Evolutionary conservation across 228 moss, liverwort and hornwort species (phyloP).

Genomic region (Sphagnum magellanicum): DNA sequence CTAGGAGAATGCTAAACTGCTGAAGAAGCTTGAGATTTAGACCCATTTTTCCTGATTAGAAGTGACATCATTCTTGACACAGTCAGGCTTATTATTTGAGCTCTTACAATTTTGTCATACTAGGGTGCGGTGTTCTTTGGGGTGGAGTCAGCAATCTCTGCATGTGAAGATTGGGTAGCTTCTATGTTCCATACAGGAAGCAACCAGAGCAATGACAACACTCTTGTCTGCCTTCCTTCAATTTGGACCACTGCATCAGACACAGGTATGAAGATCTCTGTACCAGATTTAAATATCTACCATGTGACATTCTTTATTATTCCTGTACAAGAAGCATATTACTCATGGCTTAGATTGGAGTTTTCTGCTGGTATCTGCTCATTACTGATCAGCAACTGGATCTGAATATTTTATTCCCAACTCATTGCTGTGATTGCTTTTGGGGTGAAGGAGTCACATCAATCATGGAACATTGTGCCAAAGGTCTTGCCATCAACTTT

Average conservation of each 20-base stretch:
- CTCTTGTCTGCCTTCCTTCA: conserved; percentile 24
- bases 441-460: conserved; percentile 36
- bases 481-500: conserved; percentile 66
- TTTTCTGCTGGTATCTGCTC: background rate
- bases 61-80: background rate
- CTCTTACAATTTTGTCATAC: background rate
- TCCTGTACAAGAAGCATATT: background rate
- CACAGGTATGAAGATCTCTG: conserved; percentile 19
- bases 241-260: conserved; percentile 48
- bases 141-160: conserved; percentile 37
- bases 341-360: background rate
- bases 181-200: conserved; percentile 13
- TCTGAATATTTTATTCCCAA: too few relatives aligned
- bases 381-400: background rate
- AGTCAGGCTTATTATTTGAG: too few relatives aligned
- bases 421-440: conserved; percentile 1
- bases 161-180: conserved; percentile 37
- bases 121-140: conserved; percentile 63
- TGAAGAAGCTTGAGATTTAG: background rate
- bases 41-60: background rate
- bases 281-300: background rate
- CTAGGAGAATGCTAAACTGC: background rate
- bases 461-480: conserved; percentile 32
- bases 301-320: background rate
- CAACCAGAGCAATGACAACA: conserved; percentile 15